Conservation (phyloP, 768 basidiomycete species). For the Macrolepiota albuminosa region DNA sequence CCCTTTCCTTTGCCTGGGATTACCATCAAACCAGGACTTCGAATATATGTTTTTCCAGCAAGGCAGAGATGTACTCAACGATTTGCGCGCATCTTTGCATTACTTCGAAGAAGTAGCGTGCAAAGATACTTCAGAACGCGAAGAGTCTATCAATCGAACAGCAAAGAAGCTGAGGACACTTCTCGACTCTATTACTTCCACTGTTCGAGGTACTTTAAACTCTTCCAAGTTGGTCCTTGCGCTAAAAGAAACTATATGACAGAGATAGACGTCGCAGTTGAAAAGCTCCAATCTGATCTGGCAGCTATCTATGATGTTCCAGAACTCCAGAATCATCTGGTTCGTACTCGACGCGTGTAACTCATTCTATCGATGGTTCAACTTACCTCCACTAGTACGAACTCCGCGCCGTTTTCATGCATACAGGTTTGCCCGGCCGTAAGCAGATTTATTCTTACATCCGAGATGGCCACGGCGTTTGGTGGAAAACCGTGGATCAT, state of each 20-base stretch:
- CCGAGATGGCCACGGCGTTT: constrained; percentile 51
- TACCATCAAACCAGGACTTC: background rate
- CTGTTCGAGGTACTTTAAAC: constrained; percentile 43
- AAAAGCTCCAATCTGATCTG: constrained; percentile 38
- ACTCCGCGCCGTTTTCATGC: constrained; percentile 71
- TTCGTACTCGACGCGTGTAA: constrained; percentile 21
- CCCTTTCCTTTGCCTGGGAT: background rate
- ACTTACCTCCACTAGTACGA: constrained; percentile 52
- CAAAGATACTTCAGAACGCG: constrained; percentile 43
- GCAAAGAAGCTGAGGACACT: constrained; percentile 48
- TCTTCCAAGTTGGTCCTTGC: background rate
- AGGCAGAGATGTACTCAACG: constrained; percentile 51
- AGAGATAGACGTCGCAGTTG: constrained; percentile 53
- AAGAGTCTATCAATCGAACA: constrained; percentile 36
- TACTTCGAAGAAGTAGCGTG: constrained; percentile 71
- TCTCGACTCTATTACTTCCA: constrained; percentile 45
- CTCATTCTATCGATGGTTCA: background rate
- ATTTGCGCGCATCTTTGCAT: constrained; percentile 55
- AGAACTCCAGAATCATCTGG: constrained; percentile 59
- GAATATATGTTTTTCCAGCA: constrained; percentile 33
- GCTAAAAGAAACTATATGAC: background rate
- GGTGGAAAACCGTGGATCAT: constrained; percentile 82
- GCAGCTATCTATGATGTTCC: constrained; percentile 52
- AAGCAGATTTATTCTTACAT: constrained; percentile 79
- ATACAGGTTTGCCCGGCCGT: constrained; percentile 74